Base-by-base conservation (phyloP, 2,329 filamentous ascomycete genomes). In the Fusarium sp. region DNA sequence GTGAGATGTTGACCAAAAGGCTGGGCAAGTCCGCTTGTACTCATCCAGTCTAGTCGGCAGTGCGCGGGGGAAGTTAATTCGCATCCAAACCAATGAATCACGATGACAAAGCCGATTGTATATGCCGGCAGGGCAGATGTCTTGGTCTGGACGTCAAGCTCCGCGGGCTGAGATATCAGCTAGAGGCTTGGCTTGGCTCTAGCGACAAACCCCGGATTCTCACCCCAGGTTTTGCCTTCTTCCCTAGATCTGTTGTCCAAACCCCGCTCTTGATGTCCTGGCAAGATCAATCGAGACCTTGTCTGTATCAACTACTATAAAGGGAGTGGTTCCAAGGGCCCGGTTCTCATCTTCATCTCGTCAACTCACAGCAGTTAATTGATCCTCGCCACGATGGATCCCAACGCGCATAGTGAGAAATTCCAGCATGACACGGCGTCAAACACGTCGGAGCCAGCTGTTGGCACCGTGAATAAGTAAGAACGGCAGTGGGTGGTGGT, bases 371-470 rank as follows among this genome's bases (percentile, higher is more conserved):
- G 10, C n/a, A 6, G 10, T 18, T 9, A n/a, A 4, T 14, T n/a
- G 6, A 26, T 10, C 11, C 10, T 13, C 6, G 4, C 14, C 45
- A 48, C 48, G 8, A 65, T 65, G 61, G 46, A 44, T 8, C 19
- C 34, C 11, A 49, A 23, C 21, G 21, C n/a, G 11, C 42, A 41
- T 3, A 60, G 60, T 12, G 62, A 65, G 46, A 65, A 65, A 31
- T 31, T 65, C 5, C 60, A 65, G 16, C 18, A 60, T 28, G 46
- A 65, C 11, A 60, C 62, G 2, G 46, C 42, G 12, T 65, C 61
- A 7, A 65, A 65, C 23, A 8, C 39, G 18, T 59, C 62, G 1
- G 62, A 52, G 1, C 11, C 59, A 5, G 52, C 19, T 6, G 45
- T 19, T 4, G 52, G n/a, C 3, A 53, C 37, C 2, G 39, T 34